Percentiles rank a stretch among this genome's conserved stretches.
Evolutionary conservation across 768 basidiomycete species (phyloP).

Genomic region (Cyclocybe aegerita): DNA sequence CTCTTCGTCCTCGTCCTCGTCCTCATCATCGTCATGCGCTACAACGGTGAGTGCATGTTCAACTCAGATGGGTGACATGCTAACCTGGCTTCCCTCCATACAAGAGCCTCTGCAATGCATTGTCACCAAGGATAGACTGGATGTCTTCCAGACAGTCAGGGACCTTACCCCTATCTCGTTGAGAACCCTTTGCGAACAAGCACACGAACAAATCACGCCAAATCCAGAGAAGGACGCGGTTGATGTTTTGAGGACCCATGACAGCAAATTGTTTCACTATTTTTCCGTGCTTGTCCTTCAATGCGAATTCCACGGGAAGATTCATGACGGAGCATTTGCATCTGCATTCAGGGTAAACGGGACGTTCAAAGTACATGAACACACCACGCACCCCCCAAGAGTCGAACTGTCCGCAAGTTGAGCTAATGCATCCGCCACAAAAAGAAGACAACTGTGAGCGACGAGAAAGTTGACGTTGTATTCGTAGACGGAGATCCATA

Average conservation of each 20-base stretch:
- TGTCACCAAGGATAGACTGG: slow-evolving; percentile 49
- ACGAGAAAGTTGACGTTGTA: slow-evolving; percentile 47
- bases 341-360: slow-evolving; percentile 27
- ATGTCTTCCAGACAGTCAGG: slow-evolving; percentile 63
- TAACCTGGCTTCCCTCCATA: slow-evolving; percentile 56
- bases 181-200: slow-evolving; percentile 40
- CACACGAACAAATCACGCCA: slow-evolving; percentile 70
- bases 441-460: slow-evolving; percentile 59
- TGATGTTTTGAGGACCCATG: slow-evolving; percentile 24
- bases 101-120: slow-evolving; percentile 48
- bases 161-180: slow-evolving; percentile 31
- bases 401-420: slow-evolving; percentile 37
- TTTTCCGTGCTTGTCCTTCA: slow-evolving; percentile 42
- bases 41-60: slow-evolving; percentile 1
- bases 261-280: slow-evolving; percentile 31
- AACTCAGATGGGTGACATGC: slow-evolving; percentile 9
- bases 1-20: slow-evolving; percentile 24
- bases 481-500: slow-evolving; percentile 65
- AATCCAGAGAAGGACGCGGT: slow-evolving; percentile 55
- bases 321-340: slow-evolving; percentile 54
- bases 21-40: slow-evolving; percentile 25
- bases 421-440: slow-evolving; percentile 43
- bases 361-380: neutral
- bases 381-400: slow-evolving; percentile 35
- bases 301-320: slow-evolving; percentile 43